phyloP scores from a whole-genome alignment of 2,329 filamentous ascomycete species.

The Aureobasidium sp. region DNA sequence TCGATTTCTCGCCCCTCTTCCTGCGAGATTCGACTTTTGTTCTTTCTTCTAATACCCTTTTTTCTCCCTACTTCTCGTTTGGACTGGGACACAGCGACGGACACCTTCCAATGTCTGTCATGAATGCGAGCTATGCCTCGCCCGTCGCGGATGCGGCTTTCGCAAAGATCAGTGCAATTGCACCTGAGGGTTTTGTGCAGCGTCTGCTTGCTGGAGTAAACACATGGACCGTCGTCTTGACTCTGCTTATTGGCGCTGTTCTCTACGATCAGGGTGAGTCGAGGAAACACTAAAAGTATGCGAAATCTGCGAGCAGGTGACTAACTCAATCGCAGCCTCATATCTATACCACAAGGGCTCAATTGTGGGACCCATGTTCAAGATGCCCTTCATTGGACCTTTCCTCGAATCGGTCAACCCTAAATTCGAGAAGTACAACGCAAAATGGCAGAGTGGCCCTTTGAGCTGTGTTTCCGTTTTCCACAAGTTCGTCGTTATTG shows the following conservation, averaged over 20 bases:
- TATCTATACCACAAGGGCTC: slow-evolving; percentile 40
- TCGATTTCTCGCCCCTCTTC: not conserved
- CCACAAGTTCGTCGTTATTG: slow-evolving; percentile 99
- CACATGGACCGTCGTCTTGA: slow-evolving; percentile 59
- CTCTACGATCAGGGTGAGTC: slow-evolving; percentile 84
- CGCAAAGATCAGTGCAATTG: slow-evolving; percentile 41
- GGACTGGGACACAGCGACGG: not conserved
- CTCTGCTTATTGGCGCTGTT: slow-evolving; percentile 61
- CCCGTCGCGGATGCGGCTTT: slow-evolving; percentile 56
- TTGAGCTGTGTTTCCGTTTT: slow-evolving; percentile 98
- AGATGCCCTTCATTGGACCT: slow-evolving; percentile 62
- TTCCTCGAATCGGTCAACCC: slow-evolving; percentile 89
- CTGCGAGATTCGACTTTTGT: not conserved
- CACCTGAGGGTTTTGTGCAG: slow-evolving; percentile 41
- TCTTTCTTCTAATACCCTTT: not conserved
- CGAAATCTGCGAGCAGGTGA: not conserved
- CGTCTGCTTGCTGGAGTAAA: slow-evolving; percentile 50
- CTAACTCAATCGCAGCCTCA: slow-evolving; percentile 30
- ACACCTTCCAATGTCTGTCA: slow-evolving; percentile 13
- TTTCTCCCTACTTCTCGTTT: not conserved
- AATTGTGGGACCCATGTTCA: slow-evolving; percentile 39
- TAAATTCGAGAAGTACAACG: slow-evolving; percentile 82
- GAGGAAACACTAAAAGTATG: not conserved
- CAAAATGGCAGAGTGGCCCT: slow-evolving; percentile 84
- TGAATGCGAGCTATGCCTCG: slow-evolving; percentile 62